Base-by-base conservation (phyloP, 176 grass and related monocot species). In the Themeda triandra region DNA sequence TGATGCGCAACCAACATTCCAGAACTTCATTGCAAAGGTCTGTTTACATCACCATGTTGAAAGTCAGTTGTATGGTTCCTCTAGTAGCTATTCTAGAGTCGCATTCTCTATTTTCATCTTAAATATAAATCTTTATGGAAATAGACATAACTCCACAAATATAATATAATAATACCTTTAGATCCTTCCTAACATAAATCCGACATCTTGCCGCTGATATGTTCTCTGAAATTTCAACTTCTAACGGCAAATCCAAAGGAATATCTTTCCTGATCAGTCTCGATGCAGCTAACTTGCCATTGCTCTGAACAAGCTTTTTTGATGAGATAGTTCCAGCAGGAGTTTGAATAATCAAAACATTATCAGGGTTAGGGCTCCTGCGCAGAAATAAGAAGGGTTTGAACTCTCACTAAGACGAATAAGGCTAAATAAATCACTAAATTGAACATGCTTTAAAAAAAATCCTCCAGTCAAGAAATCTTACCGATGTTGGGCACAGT, bases 271-370 rank as follows among this genome's bases (percentile, higher is more conserved):
- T 93, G 84, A 98, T 94, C 59, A 98, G 65, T 76, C 96, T 98
- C 79, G 90, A 92, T 67, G 91, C 87, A 33, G 83, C 73, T 75
- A 92, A 84, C 63, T 91, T 93, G 48, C 87, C 85, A 35, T 80
- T 95, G 51, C 75, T 86, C 46, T 90, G 87, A 77, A 84, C 84
- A 86, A 98, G 86, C 24, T 92, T 98, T 92, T 90, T 98, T 36
- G 96, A 98, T 51, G 96, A 98, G 87, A 98, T 89, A 39, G 94
- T 91, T 87, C 96, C 96, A 87, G 83, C 77, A 46, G 93, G 91
- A 80, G 96, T 98, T 74, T 95, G 93, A 82, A 98, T 95, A 82
- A 98, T 92, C 79, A 98, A 93, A 81, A 95, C 93, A 78, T 91
- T 98, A 78, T 98, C 96, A 77, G 93, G 91, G 73, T 98, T 95